Percentiles rank a stretch among this genome's conserved stretches.
These are phyloP conservation scores for Salisapilia sapeloensis DNA, from an alignment of 352 stramenopile genomes.

Conservation along the genomic window DNA sequence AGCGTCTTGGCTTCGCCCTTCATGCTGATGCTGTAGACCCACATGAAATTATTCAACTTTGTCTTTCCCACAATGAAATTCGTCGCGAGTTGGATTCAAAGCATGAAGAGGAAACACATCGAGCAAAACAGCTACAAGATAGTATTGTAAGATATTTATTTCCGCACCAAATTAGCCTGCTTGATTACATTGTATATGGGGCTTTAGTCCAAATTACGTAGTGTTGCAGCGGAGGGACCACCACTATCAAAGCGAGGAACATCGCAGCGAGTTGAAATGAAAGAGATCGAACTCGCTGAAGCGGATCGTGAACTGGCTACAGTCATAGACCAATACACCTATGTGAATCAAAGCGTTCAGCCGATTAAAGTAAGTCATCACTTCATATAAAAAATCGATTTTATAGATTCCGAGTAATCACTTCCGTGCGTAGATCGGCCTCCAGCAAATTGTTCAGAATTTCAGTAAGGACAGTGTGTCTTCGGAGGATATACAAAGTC, in stretches of 20 bases:
- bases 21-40: constrained; percentile 33
- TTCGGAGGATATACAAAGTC: constrained; percentile 32
- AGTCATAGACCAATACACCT: constrained; percentile 72
- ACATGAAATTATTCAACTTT: constrained; percentile 49
- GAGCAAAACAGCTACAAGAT: constrained; percentile 23
- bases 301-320: constrained; percentile 40
- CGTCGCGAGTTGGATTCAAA: constrained; percentile 46
- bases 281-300: constrained; percentile 43
- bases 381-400: neutral
- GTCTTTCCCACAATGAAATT: constrained; percentile 45
- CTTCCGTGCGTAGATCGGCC: constrained; percentile 25
- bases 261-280: constrained; percentile 47
- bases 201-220: constrained; percentile 25
- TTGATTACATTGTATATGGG: neutral
- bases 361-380: constrained; percentile 43
- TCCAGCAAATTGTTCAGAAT: constrained; percentile 70
- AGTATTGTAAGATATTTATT: constrained; percentile 26
- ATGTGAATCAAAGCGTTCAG: constrained; percentile 56
- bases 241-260: constrained; percentile 43
- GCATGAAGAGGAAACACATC: constrained; percentile 37
- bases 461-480: constrained; percentile 53
- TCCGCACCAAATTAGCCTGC: neutral
- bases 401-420: neutral
- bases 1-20: constrained; percentile 45
- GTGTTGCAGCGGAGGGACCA: constrained; percentile 22